Base-by-base conservation (phyloP, 2,329 filamentous ascomycete species). In the Pseudogymnoascus sp. region DNA sequence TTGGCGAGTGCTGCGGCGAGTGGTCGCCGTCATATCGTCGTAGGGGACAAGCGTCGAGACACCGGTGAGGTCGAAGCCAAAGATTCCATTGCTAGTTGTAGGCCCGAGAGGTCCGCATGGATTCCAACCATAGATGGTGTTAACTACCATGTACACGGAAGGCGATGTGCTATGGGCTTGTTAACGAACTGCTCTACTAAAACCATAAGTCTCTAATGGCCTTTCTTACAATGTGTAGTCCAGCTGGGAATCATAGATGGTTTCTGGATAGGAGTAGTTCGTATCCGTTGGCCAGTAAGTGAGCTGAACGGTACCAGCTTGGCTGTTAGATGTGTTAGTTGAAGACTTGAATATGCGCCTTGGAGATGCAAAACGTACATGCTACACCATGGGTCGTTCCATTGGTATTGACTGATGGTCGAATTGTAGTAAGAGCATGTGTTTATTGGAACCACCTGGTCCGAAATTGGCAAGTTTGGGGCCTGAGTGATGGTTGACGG, bases 91-190 rank as follows among this genome's bases (percentile, higher is more conserved):
- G 2, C 69, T 67, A 59, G 72, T 74, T 0, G 71, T 69, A 5
- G 75, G 75, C 0, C 74, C 75, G 1, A 66, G 66, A 14, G 67
- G 65, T 50, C 71, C 72, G 8, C 69, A 64, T 5, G 70, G 66
- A 66, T 77, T 77, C 66, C 66, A 70, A 31, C 73, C 75, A 16
- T 63, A 67, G 4, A 74, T 70, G n/a, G 74, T 74, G 16, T 73
- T 72, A 63, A 77, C 72, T 18, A 74, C 61, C 66, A 77, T 70
- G 67, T 77, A 77, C 36, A 77, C 73, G 5, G 75, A 76, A 3
- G 75, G 75, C 1, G 73, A 76, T n/a, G 74, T 75, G 64, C 75
- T 76, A 59, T 62, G 21, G 16, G 12, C 25, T 23, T 60, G 37
- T 46, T 38, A 34, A 42, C 12, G 21, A 6, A n/a, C 21, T n/a